Evolutionary conservation across 2,329 filamentous ascomycete genomes (phyloP).

Genomic region (Colletotrichum sp.): DNA sequence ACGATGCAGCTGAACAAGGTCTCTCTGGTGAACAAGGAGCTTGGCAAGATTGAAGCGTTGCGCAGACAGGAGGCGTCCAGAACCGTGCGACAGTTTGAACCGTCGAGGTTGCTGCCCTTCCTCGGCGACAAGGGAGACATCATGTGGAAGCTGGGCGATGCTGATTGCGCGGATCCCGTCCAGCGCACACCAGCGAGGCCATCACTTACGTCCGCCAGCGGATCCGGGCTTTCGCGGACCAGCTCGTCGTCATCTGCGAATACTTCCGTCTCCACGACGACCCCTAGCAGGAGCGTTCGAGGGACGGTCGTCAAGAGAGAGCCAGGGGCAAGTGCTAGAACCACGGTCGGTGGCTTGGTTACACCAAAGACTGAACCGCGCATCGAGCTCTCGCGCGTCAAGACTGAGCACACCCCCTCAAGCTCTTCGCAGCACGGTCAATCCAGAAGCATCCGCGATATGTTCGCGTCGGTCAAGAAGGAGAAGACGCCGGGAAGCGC

Average conservation of each 20-base stretch:
- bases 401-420: not conserved
- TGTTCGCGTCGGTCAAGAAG: not conserved
- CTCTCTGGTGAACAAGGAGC: conserved; percentile 4
- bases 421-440: not conserved
- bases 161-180: not conserved
- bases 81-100: not conserved
- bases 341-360: not conserved
- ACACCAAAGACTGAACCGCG: not conserved
- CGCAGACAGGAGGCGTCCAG: conserved; percentile 5
- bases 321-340: not conserved
- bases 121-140: conserved; percentile 5
- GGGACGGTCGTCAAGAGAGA: not conserved
- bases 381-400: not conserved
- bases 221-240: not conserved
- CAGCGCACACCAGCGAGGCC: not conserved
- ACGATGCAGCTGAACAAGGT: conserved; percentile 13
- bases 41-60: not conserved
- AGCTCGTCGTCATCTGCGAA: not conserved
- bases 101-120: conserved; percentile 3
- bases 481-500: not conserved
- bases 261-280: not conserved
- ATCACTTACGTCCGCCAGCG: not conserved
- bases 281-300: not conserved
- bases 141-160: conserved; percentile 12
- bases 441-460: not conserved